These are phyloP conservation scores for Fomitopsis palustris DNA, from an alignment of 1,284 basidiomycete species.

Conservation along the genomic window DNA sequence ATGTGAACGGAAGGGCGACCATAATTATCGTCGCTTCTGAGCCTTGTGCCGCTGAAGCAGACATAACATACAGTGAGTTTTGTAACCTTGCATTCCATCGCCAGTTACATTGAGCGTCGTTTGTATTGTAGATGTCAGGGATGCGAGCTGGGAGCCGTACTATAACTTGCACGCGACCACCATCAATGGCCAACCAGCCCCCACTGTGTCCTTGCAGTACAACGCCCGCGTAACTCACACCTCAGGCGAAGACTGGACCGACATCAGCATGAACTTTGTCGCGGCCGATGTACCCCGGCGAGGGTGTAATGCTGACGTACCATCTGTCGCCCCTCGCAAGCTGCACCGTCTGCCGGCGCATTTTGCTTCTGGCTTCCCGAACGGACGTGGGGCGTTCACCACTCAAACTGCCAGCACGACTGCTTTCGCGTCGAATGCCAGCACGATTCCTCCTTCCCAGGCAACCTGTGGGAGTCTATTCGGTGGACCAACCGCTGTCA, in stretches of 20 bases:
- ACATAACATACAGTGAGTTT: constrained; percentile 50
- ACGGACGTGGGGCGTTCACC: too few relatives aligned
- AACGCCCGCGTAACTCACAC: constrained; percentile 49
- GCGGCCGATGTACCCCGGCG: not conserved
- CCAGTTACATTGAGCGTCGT: not conserved
- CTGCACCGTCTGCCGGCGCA: not conserved
- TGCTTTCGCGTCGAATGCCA: too few relatives aligned
- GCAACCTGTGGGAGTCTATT: too few relatives aligned
- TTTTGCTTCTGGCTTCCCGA: not conserved
- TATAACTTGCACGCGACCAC: constrained; percentile 57
- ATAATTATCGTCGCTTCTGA: constrained; percentile 36
- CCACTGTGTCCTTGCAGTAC: constrained; percentile 48
- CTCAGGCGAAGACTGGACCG: constrained; percentile 61
- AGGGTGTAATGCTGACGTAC: not conserved
- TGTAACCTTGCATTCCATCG: not conserved
- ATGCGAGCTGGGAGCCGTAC: constrained; percentile 47
- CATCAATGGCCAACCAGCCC: constrained; percentile 37
- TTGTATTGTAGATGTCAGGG: constrained; percentile 40
- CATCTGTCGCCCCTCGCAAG: not conserved
- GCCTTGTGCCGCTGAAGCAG: constrained; percentile 37
- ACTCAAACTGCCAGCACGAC: too few relatives aligned
- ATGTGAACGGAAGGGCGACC: constrained; percentile 32
- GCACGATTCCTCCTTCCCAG: too few relatives aligned
- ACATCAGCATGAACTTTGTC: constrained; percentile 14
- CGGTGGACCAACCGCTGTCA: too few relatives aligned